Base-by-base conservation (phyloP, 129 eudicot species). In the Tanacetum coccineum region DNA sequence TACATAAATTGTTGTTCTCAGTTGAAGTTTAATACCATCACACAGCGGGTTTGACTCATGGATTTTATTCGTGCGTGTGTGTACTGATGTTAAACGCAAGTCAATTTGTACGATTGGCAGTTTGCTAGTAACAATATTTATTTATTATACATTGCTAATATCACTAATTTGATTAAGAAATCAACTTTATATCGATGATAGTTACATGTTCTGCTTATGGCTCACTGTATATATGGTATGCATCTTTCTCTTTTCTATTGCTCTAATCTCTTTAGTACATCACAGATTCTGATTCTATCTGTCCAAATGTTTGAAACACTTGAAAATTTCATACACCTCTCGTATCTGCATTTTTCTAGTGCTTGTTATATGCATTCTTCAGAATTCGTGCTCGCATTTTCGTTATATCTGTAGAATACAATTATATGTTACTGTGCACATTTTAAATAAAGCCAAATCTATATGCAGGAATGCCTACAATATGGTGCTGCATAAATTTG, bases 401-500 rank as follows among this genome's bases (percentile, higher is more conserved):
- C 13, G n/a, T 20, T 54, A 54, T 20, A 20, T 54, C 12, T 20
- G 30, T 54, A 18, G 60, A 20, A 54, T 20, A 3, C 60, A 1
- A 3, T 54, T 4, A 6, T 20, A 20, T 20, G 60, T 20, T 18
- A 20, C 40, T 2, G 2, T 64, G 68, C 19, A 40, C 18, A 45
- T 6, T 9, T 9, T 40, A 21, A 20, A 64, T 64, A 10, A 20
- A 18, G 20, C 15, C 15, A 3, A 44, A 44, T 60, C 13, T 75
- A 49, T 59, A 14, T 74, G 19, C 81, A 86, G 92, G 79, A 77
- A 86, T 25, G 92, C 88, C 25, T 82, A 86, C 84, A 82, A 82
- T 49, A 82, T 86, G 92, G 88, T 86, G 40, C 78, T 80, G 73
- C 88, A 86, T 75, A 86, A 86, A 75, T 80, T 70, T 40, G 92